A percentile compares a stretch with the other conserved stretches of the same genome.
Conservation (phyloP, 2,329 filamentous ascomycete genomes). For the Cordyceps pruinosa region DNA sequence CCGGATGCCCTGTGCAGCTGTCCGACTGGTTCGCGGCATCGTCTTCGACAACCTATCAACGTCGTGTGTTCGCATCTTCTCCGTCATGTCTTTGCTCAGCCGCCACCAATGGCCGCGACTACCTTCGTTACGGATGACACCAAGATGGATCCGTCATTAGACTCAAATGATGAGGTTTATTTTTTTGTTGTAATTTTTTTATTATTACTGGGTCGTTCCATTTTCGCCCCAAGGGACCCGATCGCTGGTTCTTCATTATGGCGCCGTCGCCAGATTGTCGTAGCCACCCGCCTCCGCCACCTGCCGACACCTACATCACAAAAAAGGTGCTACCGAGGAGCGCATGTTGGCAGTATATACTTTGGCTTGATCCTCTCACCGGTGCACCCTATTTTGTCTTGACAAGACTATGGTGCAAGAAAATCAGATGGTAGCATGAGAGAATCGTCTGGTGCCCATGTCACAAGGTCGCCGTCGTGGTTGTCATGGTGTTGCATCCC, state of each 20-base stretch:
- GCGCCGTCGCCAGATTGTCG: slow-evolving; percentile 9
- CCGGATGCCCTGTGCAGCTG: neutral
- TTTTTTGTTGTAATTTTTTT: neutral
- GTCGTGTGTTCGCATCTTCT: neutral
- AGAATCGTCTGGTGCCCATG: neutral
- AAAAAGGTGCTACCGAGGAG: neutral
- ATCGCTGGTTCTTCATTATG: slow-evolving; percentile 11
- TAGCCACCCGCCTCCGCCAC: neutral
- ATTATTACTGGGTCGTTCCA: neutral
- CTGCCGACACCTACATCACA: neutral
- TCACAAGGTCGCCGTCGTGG: slow-evolving; percentile 5
- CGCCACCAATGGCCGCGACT: slow-evolving; percentile 10
- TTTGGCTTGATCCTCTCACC: neutral
- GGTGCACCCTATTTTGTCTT: neutral
- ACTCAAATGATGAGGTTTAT: slow-evolving; percentile 9
- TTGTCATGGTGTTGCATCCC: slow-evolving; percentile 13
- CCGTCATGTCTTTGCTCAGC: slow-evolving; percentile 10
- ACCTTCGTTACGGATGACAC: slow-evolving; percentile 4
- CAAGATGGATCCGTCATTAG: slow-evolving; percentile 11
- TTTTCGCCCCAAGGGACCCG: slow-evolving; percentile 5
- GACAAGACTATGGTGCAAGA: neutral
- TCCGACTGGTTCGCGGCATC: slow-evolving; percentile 11
- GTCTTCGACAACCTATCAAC: slow-evolving; percentile 7
- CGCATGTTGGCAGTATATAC: neutral
- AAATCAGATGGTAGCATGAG: slow-evolving; percentile 7